Percentiles rank a stretch among this genome's conserved stretches.
Evolutionary conservation across 2,329 filamentous ascomycete species (phyloP).

Genomic region (Colletotrichum liaoningense): DNA sequence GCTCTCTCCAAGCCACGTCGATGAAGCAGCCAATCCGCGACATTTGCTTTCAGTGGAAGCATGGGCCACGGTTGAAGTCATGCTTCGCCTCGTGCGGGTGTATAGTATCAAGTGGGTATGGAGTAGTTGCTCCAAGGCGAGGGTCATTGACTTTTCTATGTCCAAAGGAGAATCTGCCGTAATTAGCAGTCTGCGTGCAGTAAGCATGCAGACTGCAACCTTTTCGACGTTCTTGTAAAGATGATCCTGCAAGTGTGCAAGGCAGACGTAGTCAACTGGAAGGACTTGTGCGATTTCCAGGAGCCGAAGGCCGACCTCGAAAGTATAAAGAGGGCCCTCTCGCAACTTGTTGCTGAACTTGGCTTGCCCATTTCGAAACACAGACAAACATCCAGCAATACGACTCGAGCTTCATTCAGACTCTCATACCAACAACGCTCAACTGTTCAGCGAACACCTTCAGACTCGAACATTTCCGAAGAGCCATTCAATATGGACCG

Average conservation of each 20-base stretch:
- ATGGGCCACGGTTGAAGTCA: constrained; percentile 5
- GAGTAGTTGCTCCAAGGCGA: background rate
- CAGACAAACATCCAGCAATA: background rate
- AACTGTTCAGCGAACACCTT: background rate
- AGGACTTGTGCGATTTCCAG: constrained; percentile 5
- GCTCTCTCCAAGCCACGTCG: constrained; percentile 28
- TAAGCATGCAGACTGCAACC: constrained; percentile 28
- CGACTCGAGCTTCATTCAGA: background rate
- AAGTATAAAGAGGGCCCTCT: constrained; percentile 25
- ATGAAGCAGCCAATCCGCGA: constrained; percentile 12
- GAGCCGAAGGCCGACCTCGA: background rate
- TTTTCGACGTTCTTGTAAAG: background rate
- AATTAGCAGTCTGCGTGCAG: constrained; percentile 21
- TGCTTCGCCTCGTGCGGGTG: constrained; percentile 13
- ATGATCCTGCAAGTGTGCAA: constrained; percentile 5
- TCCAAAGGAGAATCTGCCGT: constrained; percentile 1
- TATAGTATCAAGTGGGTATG: constrained; percentile 6
- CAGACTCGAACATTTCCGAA: background rate
- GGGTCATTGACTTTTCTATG: background rate
- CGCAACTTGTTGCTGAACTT: background rate
- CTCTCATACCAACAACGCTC: background rate
- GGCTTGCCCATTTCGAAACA: background rate
- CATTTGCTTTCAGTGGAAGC: background rate
- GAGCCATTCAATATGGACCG: constrained; percentile 18
- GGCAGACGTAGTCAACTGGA: background rate